Percentiles rank a stretch among this genome's conserved stretches.
Conservation (phyloP, 179 eudicot species). For the Actinidia arguta region DNA sequence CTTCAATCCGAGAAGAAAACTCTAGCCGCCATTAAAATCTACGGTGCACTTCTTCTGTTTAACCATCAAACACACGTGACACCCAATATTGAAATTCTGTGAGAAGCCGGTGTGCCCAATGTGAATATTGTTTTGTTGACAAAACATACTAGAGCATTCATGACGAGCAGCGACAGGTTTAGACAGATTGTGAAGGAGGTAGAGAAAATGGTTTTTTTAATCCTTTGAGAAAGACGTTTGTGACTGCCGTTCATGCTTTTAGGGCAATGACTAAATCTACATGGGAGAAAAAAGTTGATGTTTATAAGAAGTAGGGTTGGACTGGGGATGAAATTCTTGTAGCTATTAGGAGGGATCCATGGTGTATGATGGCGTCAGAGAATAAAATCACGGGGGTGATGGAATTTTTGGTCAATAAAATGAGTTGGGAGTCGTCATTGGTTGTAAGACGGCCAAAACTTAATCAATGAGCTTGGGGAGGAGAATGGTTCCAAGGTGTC, state of each 20-base stretch:
- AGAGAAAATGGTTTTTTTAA: slow-evolving; percentile 27
- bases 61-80: not conserved
- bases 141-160: not conserved
- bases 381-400: slow-evolving; percentile 26
- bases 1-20: not conserved
- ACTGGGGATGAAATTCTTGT: slow-evolving; percentile 28
- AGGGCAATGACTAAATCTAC: not conserved
- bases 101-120: slow-evolving; percentile 29
- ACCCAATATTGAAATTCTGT: slow-evolving; percentile 27
- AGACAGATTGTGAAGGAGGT: slow-evolving; percentile 27
- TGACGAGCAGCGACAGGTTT: not conserved
- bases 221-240: slow-evolving; percentile 22
- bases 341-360: slow-evolving; percentile 32
- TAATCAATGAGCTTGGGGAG: slow-evolving; percentile 24
- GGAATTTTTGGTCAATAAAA: slow-evolving; percentile 37
- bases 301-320: slow-evolving; percentile 44
- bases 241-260: slow-evolving; percentile 13
- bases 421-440: slow-evolving; percentile 19
- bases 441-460: not conserved
- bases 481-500: slow-evolving; percentile 29
- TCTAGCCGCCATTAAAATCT: slow-evolving; percentile 11
- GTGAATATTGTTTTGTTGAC: slow-evolving; percentile 8
- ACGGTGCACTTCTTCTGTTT: not conserved
- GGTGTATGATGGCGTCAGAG: slow-evolving; percentile 39
- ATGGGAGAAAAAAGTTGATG: slow-evolving; percentile 34